Percentiles rank a stretch among this genome's conserved stretches.
phyloP scores from a whole-genome alignment of 139 green algal genomes.

The Chlamydomonas asymmetrica region DNA sequence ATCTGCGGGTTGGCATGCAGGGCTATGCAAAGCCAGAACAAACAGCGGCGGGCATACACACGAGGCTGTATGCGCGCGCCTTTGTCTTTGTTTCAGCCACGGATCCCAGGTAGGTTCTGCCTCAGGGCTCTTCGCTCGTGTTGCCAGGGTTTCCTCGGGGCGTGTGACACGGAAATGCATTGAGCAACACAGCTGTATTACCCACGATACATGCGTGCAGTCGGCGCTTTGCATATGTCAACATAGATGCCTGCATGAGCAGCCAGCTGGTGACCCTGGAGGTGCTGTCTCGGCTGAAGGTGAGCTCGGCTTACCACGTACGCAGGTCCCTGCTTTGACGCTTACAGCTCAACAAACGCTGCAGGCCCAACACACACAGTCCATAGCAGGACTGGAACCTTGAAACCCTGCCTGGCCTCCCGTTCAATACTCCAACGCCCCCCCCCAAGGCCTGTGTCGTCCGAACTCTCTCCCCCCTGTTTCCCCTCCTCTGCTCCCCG shows the following conservation, averaged over 20 bases:
- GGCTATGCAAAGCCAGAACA: slow-evolving; percentile 80
- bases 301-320: neutral
- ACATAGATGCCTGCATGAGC: slow-evolving; percentile 86
- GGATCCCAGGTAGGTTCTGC: slow-evolving; percentile 28
- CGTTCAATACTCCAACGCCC: no score
- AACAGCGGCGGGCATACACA: slow-evolving; percentile 74
- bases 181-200: neutral
- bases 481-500: neutral
- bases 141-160: neutral
- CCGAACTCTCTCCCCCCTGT: no score
- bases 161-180: neutral
- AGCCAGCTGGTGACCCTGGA: slow-evolving; percentile 77
- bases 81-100: slow-evolving; percentile 64
- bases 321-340: neutral
- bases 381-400: neutral
- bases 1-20: slow-evolving; percentile 29
- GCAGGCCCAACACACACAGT: no score
- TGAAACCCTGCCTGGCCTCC: no score
- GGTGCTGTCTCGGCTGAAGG: slow-evolving; percentile 66
- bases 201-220: slow-evolving; percentile 24
- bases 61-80: slow-evolving; percentile 71
- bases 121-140: neutral
- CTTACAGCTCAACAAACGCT: no score
- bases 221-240: slow-evolving; percentile 77
- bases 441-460: no score